Conservation (phyloP, 2,329 filamentous ascomycete species). For the Fusarium chuoi region DNA sequence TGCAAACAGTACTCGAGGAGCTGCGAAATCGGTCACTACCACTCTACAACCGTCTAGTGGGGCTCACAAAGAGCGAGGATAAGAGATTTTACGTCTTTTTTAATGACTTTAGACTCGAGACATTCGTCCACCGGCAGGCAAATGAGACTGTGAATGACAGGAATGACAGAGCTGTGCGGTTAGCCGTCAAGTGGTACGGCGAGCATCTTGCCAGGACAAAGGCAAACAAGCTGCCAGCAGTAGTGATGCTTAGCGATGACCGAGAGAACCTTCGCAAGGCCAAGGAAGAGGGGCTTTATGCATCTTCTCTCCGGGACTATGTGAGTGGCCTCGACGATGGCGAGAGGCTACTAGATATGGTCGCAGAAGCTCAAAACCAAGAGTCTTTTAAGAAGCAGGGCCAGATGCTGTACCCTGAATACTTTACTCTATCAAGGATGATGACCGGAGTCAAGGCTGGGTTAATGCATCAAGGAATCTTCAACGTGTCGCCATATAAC, state of each 20-base stretch:
- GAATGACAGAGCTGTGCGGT: conserved; percentile 91
- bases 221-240: conserved; percentile 71
- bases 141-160: conserved; percentile 95
- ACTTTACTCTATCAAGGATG: conserved; percentile 89
- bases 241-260: conserved; percentile 96
- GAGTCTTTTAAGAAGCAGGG: conserved; percentile 70
- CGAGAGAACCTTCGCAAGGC: conserved; percentile 87
- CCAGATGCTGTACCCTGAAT: conserved; percentile 86
- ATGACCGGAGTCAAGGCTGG: conserved; percentile 92
- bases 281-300: conserved; percentile 76
- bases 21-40: conserved; percentile 92
- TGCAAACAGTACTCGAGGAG: conserved; percentile 97
- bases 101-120: conserved; percentile 96
- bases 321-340: conserved; percentile 86
- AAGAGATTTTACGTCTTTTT: conserved; percentile 99
- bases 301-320: conserved; percentile 77
- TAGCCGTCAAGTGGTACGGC: conserved; percentile 89
- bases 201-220: conserved; percentile 78
- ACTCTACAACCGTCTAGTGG: conserved; percentile 91
- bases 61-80: conserved; percentile 92
- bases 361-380: conserved; percentile 80
- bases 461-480: conserved; percentile 90
- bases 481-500: conserved; percentile 97
- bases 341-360: conserved; percentile 90
- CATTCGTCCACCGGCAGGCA: conserved; percentile 77